Percentiles rank a stretch among this genome's conserved stretches.
Conservation (phyloP, 2,329 filamentous ascomycete genomes). For the Sporothrix mexicana region DNA sequence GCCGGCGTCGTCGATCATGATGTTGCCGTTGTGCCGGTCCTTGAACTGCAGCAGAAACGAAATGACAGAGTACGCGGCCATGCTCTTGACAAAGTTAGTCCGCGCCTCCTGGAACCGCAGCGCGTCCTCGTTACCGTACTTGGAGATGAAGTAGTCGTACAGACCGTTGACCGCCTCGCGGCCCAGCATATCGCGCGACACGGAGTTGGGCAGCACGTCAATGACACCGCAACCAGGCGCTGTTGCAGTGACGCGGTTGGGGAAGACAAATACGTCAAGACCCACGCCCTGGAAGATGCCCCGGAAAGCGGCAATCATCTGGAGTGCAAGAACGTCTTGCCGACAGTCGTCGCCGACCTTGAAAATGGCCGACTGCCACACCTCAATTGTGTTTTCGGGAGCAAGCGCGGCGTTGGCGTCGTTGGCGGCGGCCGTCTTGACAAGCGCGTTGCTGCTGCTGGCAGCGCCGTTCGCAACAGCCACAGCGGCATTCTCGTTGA, state of each 20-base stretch:
- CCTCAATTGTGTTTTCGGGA: constrained; percentile 72
- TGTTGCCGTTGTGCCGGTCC: constrained; percentile 98
- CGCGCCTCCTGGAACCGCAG: constrained; percentile 93
- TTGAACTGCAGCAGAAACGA: constrained; percentile 98
- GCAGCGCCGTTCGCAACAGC: constrained; percentile 33
- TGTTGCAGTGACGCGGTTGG: constrained; percentile 95
- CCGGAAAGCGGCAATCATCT: constrained; percentile 97
- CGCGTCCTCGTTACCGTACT: constrained; percentile 96
- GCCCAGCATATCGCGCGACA: constrained; percentile 97
- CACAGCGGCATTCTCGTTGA: constrained; percentile 46
- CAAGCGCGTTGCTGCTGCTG: constrained; percentile 32
- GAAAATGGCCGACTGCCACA: constrained; percentile 99
- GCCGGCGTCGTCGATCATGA: constrained; percentile 97
- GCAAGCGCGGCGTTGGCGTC: constrained; percentile 36
- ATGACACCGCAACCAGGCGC: constrained; percentile 98
- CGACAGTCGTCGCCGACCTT: constrained; percentile 99
- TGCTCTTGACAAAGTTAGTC: constrained; percentile 97
- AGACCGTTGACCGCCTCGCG: constrained; percentile 97
- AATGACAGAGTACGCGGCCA: constrained; percentile 98
- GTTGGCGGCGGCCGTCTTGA: constrained; percentile 19
- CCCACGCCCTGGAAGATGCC: constrained; percentile 96
- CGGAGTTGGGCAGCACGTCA: constrained; percentile 95
- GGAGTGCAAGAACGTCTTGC: constrained; percentile 92
- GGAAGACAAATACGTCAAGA: constrained; percentile 94
- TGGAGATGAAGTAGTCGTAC: constrained; percentile 97